Evolutionary conservation across 2,329 filamentous ascomycete species (phyloP).

Genomic region (Monilinia vaccinii-corymbosi): DNA sequence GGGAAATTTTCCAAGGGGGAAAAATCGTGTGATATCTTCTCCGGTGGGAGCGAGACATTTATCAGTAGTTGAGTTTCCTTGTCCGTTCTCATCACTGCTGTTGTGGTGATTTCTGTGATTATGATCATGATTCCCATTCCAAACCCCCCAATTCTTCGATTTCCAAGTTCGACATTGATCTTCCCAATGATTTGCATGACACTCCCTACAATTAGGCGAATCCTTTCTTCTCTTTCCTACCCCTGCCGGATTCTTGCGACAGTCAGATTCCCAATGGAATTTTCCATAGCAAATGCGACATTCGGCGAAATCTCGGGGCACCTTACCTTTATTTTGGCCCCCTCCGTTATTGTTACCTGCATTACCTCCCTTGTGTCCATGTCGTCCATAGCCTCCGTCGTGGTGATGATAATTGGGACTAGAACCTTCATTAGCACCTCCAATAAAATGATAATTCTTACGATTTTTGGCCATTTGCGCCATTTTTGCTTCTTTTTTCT

Average conservation of each 20-base stretch:
- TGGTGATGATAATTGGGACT: too few relatives aligned
- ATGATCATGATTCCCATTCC: neutral
- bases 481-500: neutral
- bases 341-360: neutral
- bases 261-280: constrained; percentile 4
- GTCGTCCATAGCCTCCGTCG: neutral
- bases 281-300: neutral
- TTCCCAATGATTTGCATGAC: constrained; percentile 3
- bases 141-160: neutral
- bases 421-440: too few relatives aligned
- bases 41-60: neutral
- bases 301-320: neutral
- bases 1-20: neutral
- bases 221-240: neutral
- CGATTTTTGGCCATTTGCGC: too few relatives aligned
- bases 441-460: too few relatives aligned
- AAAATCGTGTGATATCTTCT: neutral
- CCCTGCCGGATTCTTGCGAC: neutral
- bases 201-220: neutral
- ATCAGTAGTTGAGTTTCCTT: neutral
- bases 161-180: constrained; percentile 1
- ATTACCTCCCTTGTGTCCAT: neutral
- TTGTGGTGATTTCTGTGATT: neutral
- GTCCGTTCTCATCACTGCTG: too few relatives aligned
- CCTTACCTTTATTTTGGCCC: neutral